Conservation (phyloP, 306 rosid species). For the Bauhinia variegata region DNA sequence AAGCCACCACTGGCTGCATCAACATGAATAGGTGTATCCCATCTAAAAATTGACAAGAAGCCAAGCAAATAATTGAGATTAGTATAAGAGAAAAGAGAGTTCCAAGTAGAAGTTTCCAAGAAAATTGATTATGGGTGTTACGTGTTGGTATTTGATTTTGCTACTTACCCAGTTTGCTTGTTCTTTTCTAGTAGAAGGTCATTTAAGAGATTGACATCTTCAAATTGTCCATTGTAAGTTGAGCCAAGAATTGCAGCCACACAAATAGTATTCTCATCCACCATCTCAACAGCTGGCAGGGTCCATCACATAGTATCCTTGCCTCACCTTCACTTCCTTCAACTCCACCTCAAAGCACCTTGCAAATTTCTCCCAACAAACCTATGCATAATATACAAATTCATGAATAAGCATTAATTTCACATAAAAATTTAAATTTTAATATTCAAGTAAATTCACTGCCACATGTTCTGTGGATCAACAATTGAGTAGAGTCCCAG, state of each 20-base stretch:
- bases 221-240: slow-evolving; percentile 91
- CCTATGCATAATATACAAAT: too few species aligned
- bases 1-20: too few species aligned
- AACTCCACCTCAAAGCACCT: slow-evolving; percentile 53
- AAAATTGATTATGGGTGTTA: too few species aligned
- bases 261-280: slow-evolving; percentile 92
- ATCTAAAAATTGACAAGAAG: slow-evolving; percentile 43
- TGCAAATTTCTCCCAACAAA: slow-evolving; percentile 87
- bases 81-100: too few species aligned
- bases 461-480: too few species aligned
- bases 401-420: too few species aligned
- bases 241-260: slow-evolving; percentile 97
- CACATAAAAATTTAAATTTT: too few species aligned
- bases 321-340: slow-evolving; percentile 41
- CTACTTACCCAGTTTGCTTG: slow-evolving; percentile 71
- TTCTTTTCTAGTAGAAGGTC: slow-evolving; percentile 77
- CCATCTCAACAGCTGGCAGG: slow-evolving; percentile 86
- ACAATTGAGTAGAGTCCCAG: too few species aligned
- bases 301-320: slow-evolving; percentile 38
- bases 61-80: not conserved
- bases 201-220: slow-evolving; percentile 82
- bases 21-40: slow-evolving; percentile 96
- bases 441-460: too few species aligned
- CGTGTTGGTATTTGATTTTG: too few species aligned
- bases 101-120: too few species aligned